These are phyloP conservation scores for Golubevia pallescens DNA, from an alignment of 1,284 basidiomycete genomes.

Conservation along the genomic window DNA sequence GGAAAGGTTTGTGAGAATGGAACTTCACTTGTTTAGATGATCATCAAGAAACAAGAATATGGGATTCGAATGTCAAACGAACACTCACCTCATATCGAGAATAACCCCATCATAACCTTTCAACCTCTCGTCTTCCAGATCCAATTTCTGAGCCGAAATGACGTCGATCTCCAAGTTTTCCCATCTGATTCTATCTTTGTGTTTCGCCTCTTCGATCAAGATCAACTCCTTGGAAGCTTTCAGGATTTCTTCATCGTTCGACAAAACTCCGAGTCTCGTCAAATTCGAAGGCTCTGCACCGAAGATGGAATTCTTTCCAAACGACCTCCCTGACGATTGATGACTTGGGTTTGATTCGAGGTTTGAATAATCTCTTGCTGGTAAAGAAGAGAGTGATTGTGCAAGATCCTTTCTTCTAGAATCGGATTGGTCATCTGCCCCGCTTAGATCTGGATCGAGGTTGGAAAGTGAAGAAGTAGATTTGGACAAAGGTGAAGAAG, in stretches of 20 bases:
- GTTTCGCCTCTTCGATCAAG: constrained; percentile 7
- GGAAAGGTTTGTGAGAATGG: too few species aligned
- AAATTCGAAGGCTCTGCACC: constrained; percentile 5
- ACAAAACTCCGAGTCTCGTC: neutral
- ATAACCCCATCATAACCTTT: neutral
- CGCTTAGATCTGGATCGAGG: constrained; percentile 23
- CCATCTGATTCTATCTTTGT: constrained; percentile 1
- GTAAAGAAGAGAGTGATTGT: constrained; percentile 28
- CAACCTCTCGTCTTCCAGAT: neutral
- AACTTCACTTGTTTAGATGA: too few species aligned
- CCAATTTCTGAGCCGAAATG: neutral
- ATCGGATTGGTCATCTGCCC: constrained; percentile 35
- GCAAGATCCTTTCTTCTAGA: constrained; percentile 33
- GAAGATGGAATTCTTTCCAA: neutral
- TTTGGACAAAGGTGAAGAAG: constrained; percentile 30
- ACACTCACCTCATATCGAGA: neutral
- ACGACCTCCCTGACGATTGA: constrained; percentile 1
- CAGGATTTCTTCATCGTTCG: neutral
- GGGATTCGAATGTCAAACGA: too few species aligned
- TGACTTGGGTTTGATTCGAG: constrained; percentile 9
- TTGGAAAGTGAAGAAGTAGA: constrained; percentile 30
- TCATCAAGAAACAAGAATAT: too few species aligned
- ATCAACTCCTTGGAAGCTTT: constrained; percentile 6
- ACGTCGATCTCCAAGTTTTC: neutral
- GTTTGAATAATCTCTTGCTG: constrained; percentile 25